Evolutionary conservation across 441 rosid species (phyloP).

Genomic region (Gossypium schwendimanii): DNA sequence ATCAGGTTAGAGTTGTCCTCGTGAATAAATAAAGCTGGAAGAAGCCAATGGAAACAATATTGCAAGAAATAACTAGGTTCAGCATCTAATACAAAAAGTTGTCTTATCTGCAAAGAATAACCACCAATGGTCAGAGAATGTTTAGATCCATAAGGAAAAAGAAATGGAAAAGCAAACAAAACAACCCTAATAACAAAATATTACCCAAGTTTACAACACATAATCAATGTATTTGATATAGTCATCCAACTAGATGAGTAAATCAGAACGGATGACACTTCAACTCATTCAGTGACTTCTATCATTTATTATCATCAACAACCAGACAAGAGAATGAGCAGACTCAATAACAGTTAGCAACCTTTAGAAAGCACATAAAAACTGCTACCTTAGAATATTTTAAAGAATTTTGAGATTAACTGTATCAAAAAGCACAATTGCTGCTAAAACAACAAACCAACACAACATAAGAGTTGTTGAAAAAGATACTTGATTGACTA

Average conservation of each 20-base stretch:
- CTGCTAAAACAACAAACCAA: conserved; percentile 1
- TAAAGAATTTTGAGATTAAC: background rate
- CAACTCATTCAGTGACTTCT: background rate
- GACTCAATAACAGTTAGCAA: background rate
- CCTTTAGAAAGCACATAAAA: background rate
- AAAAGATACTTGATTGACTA: background rate
- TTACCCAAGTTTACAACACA: background rate
- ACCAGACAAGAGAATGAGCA: background rate
- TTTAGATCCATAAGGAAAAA: background rate
- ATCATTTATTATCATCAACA: background rate
- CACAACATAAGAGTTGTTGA: background rate
- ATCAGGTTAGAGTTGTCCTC: conserved; percentile 55
- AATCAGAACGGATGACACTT: background rate
- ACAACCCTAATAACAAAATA: background rate
- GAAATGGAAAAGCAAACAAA: background rate
- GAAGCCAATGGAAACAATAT: conserved; percentile 87
- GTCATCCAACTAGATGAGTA: background rate
- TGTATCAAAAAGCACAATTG: background rate
- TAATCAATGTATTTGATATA: background rate
- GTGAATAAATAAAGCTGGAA: conserved; percentile 74
- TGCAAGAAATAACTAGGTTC: conserved; percentile 77
- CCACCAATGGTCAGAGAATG: conserved; percentile 10
- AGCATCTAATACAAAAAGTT: conserved; percentile 55
- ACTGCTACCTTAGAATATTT: background rate
- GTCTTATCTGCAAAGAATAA: conserved; percentile 51